These are phyloP conservation scores for Penicillium tannophilum DNA, from an alignment of 495 filamentous ascomycete species.

Conservation along the genomic window DNA sequence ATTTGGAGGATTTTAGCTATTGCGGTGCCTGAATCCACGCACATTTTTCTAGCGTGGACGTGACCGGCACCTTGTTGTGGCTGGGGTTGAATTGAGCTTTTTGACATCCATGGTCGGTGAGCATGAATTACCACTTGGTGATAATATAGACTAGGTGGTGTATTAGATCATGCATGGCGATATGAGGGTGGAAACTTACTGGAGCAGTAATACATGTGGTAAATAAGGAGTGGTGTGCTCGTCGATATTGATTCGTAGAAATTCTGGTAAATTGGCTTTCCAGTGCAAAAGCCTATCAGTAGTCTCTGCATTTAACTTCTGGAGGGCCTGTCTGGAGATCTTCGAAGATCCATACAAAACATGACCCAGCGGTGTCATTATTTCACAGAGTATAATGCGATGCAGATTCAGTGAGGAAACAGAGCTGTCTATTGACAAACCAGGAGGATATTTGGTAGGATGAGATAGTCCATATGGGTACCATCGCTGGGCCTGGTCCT, in stretches of 20 bases:
- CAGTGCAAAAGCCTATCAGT: slow-evolving; percentile 18
- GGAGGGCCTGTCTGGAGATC: slow-evolving; percentile 10
- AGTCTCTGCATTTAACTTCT: slow-evolving; percentile 7
- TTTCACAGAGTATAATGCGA: slow-evolving; percentile 9
- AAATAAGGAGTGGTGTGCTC: slow-evolving; percentile 18
- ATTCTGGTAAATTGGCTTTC: slow-evolving; percentile 27
- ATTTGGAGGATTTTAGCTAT: slow-evolving; percentile 45
- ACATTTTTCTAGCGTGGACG: slow-evolving; percentile 26
- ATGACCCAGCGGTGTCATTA: slow-evolving; percentile 17
- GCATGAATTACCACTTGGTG: slow-evolving; percentile 28
- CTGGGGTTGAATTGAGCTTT: slow-evolving; percentile 18
- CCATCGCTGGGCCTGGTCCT: slow-evolving; percentile 5
- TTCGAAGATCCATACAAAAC: slow-evolving; percentile 13
- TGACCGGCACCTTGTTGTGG: slow-evolving; percentile 23
- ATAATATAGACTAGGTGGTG: slow-evolving; percentile 28
- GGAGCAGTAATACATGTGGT: slow-evolving; percentile 14
- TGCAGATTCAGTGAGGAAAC: slow-evolving; percentile 1
- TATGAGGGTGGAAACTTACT: slow-evolving; percentile 2
- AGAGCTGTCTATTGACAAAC: slow-evolving; percentile 1
- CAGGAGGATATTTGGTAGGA: neutral
- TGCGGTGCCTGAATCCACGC: slow-evolving; percentile 30
- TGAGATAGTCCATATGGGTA: slow-evolving; percentile 11
- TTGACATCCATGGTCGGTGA: slow-evolving; percentile 32
- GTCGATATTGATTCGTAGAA: slow-evolving; percentile 25
- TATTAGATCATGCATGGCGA: neutral